Evolutionary conservation across 2,329 filamentous ascomycete genomes (phyloP), one percentile per base, ranked within the genome.

Genomic region (Diplodia scrobiculata): DNA sequence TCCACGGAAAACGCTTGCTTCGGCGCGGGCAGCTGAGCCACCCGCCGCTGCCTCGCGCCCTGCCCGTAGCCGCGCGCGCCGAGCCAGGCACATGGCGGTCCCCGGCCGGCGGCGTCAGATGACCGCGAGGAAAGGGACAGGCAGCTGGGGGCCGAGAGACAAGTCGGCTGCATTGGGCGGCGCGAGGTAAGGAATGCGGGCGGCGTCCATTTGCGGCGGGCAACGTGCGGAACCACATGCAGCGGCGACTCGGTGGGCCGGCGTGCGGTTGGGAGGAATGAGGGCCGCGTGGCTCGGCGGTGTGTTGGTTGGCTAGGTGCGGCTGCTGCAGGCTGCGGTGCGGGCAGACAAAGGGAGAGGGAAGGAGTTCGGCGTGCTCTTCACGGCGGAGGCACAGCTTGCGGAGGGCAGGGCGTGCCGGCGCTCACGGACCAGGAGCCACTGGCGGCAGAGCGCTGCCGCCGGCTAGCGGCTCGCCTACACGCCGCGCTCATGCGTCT

Each of bases 201-300:
- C 41, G 34, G 36, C 34, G 47, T 41, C 63, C 62, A 45, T 45
- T 45, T 55, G 51, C 63, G 63, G 63, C 51, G 32, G 41, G 63
- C 63, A 66, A 66, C 63, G 63, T 66, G 63, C 52, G 63, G 41
- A 41, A 47, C 38, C 63, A 66, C 63, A 66, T 66, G 63, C 63
- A 66, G 63, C 41, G 62, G 41, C 53, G 52, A 59, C 53, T 53
- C 63, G 51, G 63, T 38, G 53, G 48, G 52, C 53, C 34, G 52
- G 54, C 27, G 38, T 54, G 13, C 19, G 41, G 53, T 51, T 50
- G 45, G 38, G 29, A 55, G 63, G 63, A 65, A 65, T 65, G 63
- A 45, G 29, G 53, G 53, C 41, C 52, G 63, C 41, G 53, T 66
- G 63, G 54, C 34, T 65, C 27, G 21, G 38, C 41, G 47, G 29